Evolutionary conservation across 805 yeast genomes (phyloP), one percentile per base, ranked within the genome.

Genomic region (Clavispora asparagi): DNA sequence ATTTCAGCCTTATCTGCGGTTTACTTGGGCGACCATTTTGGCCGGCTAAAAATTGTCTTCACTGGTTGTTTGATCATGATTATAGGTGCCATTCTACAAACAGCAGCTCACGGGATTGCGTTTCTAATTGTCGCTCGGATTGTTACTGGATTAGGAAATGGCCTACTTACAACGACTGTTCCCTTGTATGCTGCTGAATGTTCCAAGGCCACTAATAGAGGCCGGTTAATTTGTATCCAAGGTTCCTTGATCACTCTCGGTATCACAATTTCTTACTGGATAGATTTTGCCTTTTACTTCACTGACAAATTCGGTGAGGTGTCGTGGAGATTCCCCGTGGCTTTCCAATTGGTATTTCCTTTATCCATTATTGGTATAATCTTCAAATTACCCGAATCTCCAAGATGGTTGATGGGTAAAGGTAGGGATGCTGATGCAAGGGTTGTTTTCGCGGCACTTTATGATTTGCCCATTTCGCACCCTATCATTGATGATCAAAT

Each of bases 331-430:
- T 61, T 59, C 53, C 70, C 67, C 45, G 61, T 58, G 44, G 68
- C 64, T 26, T 66, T 58, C 56, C 71, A 59, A 52, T 51, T 55
- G 27, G 39, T 59, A 7, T 59, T 59, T 42, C 59, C 63, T 2
- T 31, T 59, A 9, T 32, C 54, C 13, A 51, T 53, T 6, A 46
- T 51, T 6, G 49, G 49, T 14, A 29, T 52, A 27, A 50, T 58
- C 14, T 54, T 51, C 40, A 48, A 52, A 39, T 59, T 68, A 29
- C 77, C 78, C 1, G 77, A 73, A 53, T 69, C 76, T 10, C 78
- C 78, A 19, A 62, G 77, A 59, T 71, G 74, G 71, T 53, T 71
- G 28, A 56, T 68, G 53, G 58, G 61, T 30, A 52, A 58, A 39
- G 62, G 61, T 17, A 52, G 61, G 43, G 56, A 50, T 12, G 57